Conservation (phyloP, 2,329 filamentous ascomycete species). For the Exophiala sideris region DNA sequence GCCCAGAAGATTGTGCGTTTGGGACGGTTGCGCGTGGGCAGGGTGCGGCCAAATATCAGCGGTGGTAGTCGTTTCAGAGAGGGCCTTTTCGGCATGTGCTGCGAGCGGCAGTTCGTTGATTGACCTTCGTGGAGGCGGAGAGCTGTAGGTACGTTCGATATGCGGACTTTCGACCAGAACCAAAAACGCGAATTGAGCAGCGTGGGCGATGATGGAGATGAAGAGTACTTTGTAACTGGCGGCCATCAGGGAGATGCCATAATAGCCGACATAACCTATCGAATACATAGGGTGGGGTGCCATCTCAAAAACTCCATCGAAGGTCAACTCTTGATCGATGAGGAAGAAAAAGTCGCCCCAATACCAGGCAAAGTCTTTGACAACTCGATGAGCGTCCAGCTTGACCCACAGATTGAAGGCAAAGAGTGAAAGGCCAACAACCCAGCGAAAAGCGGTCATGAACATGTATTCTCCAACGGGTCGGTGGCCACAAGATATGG, state of each 20-base stretch:
- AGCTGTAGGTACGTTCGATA: constrained; percentile 96
- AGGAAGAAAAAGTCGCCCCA: constrained; percentile 99
- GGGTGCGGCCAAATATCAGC: constrained; percentile 17
- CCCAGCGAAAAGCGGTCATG: constrained; percentile 73
- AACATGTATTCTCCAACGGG: constrained; percentile 68
- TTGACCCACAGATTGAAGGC: constrained; percentile 99
- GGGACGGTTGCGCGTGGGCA: constrained; percentile 53
- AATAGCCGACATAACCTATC: constrained; percentile 95
- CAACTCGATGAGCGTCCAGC: constrained; percentile 91
- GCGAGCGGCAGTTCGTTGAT: constrained; percentile 36
- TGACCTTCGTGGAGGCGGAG: constrained; percentile 62
- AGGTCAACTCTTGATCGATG: constrained; percentile 94
- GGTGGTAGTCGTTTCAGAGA: constrained; percentile 37
- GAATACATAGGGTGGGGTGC: constrained; percentile 99
- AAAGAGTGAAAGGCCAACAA: constrained; percentile 71
- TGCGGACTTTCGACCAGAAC: constrained; percentile 92
- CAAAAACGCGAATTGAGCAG: constrained; percentile 90
- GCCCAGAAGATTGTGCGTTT: constrained; percentile 81
- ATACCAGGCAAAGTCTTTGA: constrained; percentile 99
- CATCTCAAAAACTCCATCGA: constrained; percentile 98
- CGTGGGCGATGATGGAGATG: constrained; percentile 92
- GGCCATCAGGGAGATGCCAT: constrained; percentile 96
- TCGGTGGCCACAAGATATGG: constrained; percentile 75
- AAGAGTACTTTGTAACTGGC: constrained; percentile 96
- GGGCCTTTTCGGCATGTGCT: constrained; percentile 34